A percentile compares a stretch with the other conserved stretches of the same genome.
phyloP scores from a whole-genome alignment of 257 asterid genomes.

The Solanum arcanum region DNA sequence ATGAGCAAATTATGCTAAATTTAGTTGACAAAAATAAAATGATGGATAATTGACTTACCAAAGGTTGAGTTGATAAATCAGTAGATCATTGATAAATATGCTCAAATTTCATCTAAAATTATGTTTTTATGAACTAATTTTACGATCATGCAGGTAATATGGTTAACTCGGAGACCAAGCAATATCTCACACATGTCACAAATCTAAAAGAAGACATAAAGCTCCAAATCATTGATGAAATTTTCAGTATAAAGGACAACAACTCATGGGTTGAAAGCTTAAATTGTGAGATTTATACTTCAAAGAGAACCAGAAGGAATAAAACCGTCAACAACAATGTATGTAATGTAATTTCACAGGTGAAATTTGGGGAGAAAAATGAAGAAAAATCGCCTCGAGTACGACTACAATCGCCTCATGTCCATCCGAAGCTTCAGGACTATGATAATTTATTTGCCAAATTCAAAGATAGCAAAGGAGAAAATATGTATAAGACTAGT shows the following conservation, averaged over 20 bases:
- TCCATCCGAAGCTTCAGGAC: slow-evolving; percentile 17
- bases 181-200: background rate
- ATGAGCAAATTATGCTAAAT: background rate
- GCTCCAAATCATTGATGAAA: slow-evolving; percentile 10
- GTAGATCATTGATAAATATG: background rate
- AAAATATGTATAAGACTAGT: background rate
- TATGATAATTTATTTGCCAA: slow-evolving; percentile 5
- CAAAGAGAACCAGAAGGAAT: background rate
- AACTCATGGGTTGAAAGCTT: background rate
- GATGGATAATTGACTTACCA: background rate
- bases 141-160: background rate
- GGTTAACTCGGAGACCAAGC: slow-evolving; percentile 5
- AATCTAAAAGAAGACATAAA: slow-evolving; percentile 2
- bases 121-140: background rate
- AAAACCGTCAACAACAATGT: background rate
- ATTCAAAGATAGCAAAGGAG: slow-evolving; percentile 2
- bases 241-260: background rate
- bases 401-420: background rate
- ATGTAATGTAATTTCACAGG: background rate
- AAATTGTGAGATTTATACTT: background rate
- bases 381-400: background rate
- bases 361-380: background rate
- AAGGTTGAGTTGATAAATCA: too few species aligned
- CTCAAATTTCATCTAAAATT: background rate
- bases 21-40: background rate